Evolutionary conservation across 1,284 basidiomycete species (phyloP).

Genomic region (Calocybe gambosa): DNA sequence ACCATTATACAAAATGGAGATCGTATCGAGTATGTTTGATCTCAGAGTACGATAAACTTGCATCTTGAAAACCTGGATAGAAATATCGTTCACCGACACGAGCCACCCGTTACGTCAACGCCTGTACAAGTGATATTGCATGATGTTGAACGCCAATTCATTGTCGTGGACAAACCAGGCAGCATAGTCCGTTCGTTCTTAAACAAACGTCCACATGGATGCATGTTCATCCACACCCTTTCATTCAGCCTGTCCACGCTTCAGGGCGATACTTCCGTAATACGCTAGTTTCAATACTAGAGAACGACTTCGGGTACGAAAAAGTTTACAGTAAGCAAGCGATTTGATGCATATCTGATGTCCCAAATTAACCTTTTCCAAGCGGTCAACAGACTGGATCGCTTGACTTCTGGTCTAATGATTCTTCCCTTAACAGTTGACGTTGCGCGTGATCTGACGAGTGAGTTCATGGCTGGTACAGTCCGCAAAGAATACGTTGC

Average conservation of each 20-base stretch:
- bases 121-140: constrained; percentile 79
- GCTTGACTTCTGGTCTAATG: constrained; percentile 95
- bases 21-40: constrained; percentile 69
- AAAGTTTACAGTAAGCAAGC: constrained; percentile 74
- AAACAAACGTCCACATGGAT: constrained; percentile 4
- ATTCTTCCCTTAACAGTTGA: constrained; percentile 79
- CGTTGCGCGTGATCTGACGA: constrained; percentile 68
- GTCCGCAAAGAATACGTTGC: constrained; percentile 92
- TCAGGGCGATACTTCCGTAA: constrained; percentile 86
- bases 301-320: constrained; percentile 77
- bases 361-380: constrained; percentile 6
- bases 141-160: constrained; percentile 75
- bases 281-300: constrained; percentile 83
- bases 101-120: constrained; percentile 89
- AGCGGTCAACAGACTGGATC: constrained; percentile 94
- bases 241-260: constrained; percentile 75
- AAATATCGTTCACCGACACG: constrained; percentile 93
- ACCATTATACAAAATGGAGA: constrained; percentile 86
- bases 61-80: constrained; percentile 33
- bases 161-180: constrained; percentile 94
- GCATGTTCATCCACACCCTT: constrained; percentile 5
- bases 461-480: constrained; percentile 76
- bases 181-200: constrained; percentile 68
- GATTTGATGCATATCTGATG: neutral
- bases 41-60: constrained; percentile 1